phyloP scores from a whole-genome alignment of 495 filamentous ascomycete genomes.

The Aspergillus haitiensis region DNA sequence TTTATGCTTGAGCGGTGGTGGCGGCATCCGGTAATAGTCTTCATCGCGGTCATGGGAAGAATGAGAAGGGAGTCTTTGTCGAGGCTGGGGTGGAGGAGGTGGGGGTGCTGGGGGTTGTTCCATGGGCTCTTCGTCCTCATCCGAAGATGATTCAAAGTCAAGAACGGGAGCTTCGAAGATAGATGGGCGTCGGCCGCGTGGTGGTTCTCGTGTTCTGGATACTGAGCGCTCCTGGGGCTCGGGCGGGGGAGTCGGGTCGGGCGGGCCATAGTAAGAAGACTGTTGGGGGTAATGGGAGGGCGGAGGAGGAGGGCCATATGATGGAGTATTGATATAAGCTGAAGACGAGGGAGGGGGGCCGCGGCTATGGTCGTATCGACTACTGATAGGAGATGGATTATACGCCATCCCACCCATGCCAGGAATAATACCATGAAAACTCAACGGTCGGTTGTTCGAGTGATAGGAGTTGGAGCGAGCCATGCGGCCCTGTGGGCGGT shows the following conservation, averaged over 20 bases:
- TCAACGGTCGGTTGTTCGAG: conserved; percentile 41
- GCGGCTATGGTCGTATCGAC: conserved; percentile 39
- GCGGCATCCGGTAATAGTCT: conserved; percentile 48
- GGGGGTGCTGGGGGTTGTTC: conserved; percentile 25
- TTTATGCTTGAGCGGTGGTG: conserved; percentile 38
- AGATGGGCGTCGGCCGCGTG: conserved; percentile 35
- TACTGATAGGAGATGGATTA: conserved; percentile 26
- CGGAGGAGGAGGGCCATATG: conserved; percentile 24
- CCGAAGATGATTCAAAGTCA: conserved; percentile 27
- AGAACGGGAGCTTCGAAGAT: conserved; percentile 34
- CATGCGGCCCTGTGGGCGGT: conserved; percentile 29
- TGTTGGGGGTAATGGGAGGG: conserved; percentile 32
- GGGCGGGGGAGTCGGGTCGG: conserved; percentile 19
- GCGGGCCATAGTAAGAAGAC: conserved; percentile 20
- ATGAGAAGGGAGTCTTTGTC: conserved; percentile 27
- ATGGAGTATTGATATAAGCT: conserved; percentile 34
- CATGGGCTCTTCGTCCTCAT: conserved; percentile 31
- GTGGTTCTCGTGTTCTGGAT: conserved; percentile 36
- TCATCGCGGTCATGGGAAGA: conserved; percentile 37
- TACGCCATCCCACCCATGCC: conserved; percentile 38
- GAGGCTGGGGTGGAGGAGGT: conserved; percentile 25
- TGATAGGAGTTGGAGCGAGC: conserved; percentile 39
- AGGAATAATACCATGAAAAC: conserved; percentile 44
- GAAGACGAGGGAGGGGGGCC: conserved; percentile 41
- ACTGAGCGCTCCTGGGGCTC: conserved; percentile 38